Base-by-base conservation (phyloP, 2,329 filamentous ascomycete genomes). In the Myrmaecium sp. region DNA sequence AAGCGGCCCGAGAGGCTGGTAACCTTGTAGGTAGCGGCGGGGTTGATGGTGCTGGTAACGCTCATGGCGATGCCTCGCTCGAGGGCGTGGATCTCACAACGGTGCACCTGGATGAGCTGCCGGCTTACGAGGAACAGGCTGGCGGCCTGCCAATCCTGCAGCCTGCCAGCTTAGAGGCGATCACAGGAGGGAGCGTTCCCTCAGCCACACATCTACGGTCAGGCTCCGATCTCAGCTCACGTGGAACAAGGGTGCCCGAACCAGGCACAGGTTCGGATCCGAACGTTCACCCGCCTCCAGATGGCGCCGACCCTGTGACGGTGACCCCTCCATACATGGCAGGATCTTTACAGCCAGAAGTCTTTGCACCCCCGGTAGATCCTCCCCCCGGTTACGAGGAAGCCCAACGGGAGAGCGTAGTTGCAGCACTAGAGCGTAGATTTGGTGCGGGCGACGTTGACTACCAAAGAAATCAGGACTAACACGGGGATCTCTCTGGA, bases 361-460 rank as follows among this genome's bases (percentile, higher is more conserved):
- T 38, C 16, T 55, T 57, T 51, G 52, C 57, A 31, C 55, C 57
- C 53, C 81, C 42, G 42, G 73, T 53, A 23, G 84, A 89, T 46
- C 82, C 84, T 4, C 86, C 86, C 25, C 86, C 86, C 26, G 79
- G 73, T 18, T 95, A 95, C 45, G 83, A 94, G 42, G 82, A 93
- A 50, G 79, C 80, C 15, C 86, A 94, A 51, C 72, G 82, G 45
- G 70, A 80, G 38, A 78, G 76, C 33, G 63, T 84, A 36, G 74
- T 75, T 23, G 67, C 77, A 33, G 79, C 79, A 38, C 61, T 80
- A 22, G 78, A 86, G 44, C 42, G 55, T n/a, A n/a, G n/a, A n/a
- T n/a, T n/a, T n/a, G n/a, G n/a, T n/a, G n/a, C n/a, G n/a, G n/a
- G n/a, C n/a, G n/a, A n/a, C n/a, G n/a, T n/a, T n/a, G n/a, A n/a